Conservation (phyloP, 176 grass and related monocot species). For the Rhynchospora pubera region DNA sequence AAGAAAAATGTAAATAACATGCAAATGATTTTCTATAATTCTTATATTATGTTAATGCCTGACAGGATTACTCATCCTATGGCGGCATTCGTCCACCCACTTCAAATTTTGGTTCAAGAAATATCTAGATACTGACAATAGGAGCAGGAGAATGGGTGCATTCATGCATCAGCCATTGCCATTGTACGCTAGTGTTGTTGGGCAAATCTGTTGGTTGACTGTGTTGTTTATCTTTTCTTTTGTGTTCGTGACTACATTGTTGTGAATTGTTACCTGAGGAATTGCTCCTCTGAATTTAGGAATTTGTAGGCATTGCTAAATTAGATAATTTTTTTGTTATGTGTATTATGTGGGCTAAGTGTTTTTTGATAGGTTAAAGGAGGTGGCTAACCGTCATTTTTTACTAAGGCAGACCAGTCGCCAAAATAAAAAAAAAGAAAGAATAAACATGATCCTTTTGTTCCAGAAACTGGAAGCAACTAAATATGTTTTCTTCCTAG, state of each 20-base stretch:
- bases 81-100: constrained; percentile 29
- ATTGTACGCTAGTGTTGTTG: neutral
- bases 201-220: neutral
- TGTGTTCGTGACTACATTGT: neutral
- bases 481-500: too few species aligned
- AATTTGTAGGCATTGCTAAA: constrained; percentile 11
- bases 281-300: constrained; percentile 11
- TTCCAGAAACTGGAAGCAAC: too few species aligned
- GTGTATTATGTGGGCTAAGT: neutral
- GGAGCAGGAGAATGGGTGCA: constrained; percentile 11
- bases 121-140: constrained; percentile 39
- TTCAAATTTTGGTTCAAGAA: constrained; percentile 60
- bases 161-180: neutral
- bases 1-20: neutral
- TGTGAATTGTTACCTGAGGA: neutral
- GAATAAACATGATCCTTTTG: too few species aligned
- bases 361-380: too few species aligned
- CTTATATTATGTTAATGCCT: constrained; percentile 14
- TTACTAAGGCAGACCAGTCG: too few species aligned
- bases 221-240: neutral
- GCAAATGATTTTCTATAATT: neutral
- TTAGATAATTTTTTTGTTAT: neutral
- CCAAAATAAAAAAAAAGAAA: too few species aligned
- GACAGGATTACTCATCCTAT: constrained; percentile 63
- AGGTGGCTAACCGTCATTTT: too few species aligned